Evolutionary conservation across 495 filamentous ascomycete species (phyloP).

Genomic region (Hypoxylon rickii): DNA sequence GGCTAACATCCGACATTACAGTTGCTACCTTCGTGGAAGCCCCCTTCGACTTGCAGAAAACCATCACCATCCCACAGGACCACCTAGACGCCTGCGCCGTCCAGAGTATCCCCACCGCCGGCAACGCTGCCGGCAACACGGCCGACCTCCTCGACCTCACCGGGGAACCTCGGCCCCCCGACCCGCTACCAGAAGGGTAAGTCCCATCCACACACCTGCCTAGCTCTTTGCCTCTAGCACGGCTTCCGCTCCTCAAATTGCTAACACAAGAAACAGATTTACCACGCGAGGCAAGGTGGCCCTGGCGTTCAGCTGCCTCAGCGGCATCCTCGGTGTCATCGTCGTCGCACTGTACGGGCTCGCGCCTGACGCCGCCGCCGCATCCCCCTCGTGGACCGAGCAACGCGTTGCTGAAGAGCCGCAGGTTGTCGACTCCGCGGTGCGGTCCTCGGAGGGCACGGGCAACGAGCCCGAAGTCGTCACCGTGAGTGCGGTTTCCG

Average conservation of each 20-base stretch:
- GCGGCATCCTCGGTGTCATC: constrained; percentile 72
- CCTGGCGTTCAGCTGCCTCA: constrained; percentile 69
- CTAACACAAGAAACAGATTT: constrained; percentile 51
- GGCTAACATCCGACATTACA: background rate
- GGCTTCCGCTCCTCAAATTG: background rate
- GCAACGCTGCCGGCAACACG: constrained; percentile 79
- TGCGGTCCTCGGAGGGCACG: constrained; percentile 12
- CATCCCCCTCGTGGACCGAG: constrained; percentile 2
- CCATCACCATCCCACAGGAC: constrained; percentile 63
- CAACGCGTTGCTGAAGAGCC: constrained; percentile 3
- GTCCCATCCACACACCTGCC: too few relatives aligned
- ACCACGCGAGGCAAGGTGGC: constrained; percentile 73
- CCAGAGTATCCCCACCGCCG: constrained; percentile 51
- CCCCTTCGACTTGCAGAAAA: constrained; percentile 60
- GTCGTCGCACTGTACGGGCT: constrained; percentile 72
- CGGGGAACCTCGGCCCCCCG: constrained; percentile 61
- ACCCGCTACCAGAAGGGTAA: constrained; percentile 65
- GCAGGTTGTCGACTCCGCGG: background rate
- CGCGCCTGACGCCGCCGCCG: constrained; percentile 35
- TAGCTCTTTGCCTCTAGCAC: background rate
- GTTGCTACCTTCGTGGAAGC: constrained; percentile 70
- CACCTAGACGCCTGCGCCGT: constrained; percentile 67
- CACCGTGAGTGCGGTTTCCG: constrained; percentile 11
- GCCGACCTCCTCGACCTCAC: constrained; percentile 65
- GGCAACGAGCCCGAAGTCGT: constrained; percentile 13